Conservation (phyloP, 768 basidiomycete genomes). For the Termitomyces sp. region DNA sequence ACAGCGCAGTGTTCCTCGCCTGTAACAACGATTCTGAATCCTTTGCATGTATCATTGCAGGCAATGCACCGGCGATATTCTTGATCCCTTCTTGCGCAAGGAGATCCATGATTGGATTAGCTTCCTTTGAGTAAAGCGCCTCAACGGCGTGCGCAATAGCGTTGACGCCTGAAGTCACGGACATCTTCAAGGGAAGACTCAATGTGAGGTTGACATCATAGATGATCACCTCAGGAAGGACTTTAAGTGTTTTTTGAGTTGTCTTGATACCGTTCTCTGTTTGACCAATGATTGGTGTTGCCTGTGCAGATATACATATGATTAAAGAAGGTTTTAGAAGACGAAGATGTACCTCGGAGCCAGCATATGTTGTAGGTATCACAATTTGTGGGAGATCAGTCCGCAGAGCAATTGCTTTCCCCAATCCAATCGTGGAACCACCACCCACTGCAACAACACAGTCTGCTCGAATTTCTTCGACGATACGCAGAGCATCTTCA, state of each 20-base stretch:
- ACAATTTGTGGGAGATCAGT: constrained; percentile 34
- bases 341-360: constrained; percentile 24
- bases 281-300: constrained; percentile 34
- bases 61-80: constrained; percentile 24
- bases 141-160: constrained; percentile 38
- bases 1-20: constrained; percentile 28
- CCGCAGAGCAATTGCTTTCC: constrained; percentile 33
- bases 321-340: background rate
- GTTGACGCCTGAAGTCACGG: constrained; percentile 33
- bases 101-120: constrained; percentile 29
- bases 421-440: constrained; percentile 31
- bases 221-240: constrained; percentile 33
- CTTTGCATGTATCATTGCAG: constrained; percentile 17
- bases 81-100: constrained; percentile 32
- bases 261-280: constrained; percentile 33
- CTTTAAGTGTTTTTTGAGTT: constrained; percentile 28
- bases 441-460: constrained; percentile 32
- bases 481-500: constrained; percentile 24
- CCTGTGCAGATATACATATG: constrained; percentile 8
- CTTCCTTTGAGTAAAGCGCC: constrained; percentile 30
- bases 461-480: constrained; percentile 22
- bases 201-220: constrained; percentile 35
- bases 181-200: constrained; percentile 26
- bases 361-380: constrained; percentile 34
- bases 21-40: constrained; percentile 18